Evolutionary conservation across 805 yeast species (phyloP).

Genomic region (Ascoidea rubescens): DNA sequence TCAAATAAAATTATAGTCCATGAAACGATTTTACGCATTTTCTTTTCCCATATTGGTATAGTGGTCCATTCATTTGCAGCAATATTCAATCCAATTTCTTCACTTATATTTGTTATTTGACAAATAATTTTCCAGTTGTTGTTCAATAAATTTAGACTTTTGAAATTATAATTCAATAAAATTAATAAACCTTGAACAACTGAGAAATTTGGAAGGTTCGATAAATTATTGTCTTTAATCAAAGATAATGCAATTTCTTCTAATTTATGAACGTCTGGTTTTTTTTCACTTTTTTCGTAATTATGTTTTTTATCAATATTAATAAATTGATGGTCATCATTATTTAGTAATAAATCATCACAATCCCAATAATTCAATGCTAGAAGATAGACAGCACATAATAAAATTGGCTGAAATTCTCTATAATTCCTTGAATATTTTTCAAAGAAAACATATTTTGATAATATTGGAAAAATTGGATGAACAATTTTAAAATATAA

Average conservation of each 20-base stretch:
- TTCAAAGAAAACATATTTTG: slow-evolving; percentile 16
- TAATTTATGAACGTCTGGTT: slow-evolving; percentile 14
- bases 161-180: slow-evolving; percentile 15
- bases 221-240: slow-evolving; percentile 14
- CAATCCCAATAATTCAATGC: slow-evolving; percentile 16
- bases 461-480: slow-evolving; percentile 15
- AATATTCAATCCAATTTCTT: slow-evolving; percentile 16
- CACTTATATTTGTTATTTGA: slow-evolving; percentile 13
- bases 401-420: slow-evolving; percentile 18
- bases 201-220: slow-evolving; percentile 18
- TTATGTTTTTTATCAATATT: slow-evolving; percentile 5
- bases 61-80: slow-evolving; percentile 15
- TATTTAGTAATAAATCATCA: slow-evolving; percentile 1
- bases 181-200: slow-evolving; percentile 26
- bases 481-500: slow-evolving; percentile 16
- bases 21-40: slow-evolving; percentile 13
- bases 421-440: slow-evolving; percentile 17
- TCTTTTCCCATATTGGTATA: slow-evolving; percentile 18
- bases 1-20: slow-evolving; percentile 17
- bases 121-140: slow-evolving; percentile 13
- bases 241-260: slow-evolving; percentile 16
- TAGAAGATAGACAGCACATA: slow-evolving; percentile 16
- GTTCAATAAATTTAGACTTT: slow-evolving; percentile 3
- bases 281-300: slow-evolving; percentile 1
- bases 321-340: slow-evolving; percentile 1